Conservation (phyloP, 2,329 filamentous ascomycete species). For the Talaromyces albobiverticillius region DNA sequence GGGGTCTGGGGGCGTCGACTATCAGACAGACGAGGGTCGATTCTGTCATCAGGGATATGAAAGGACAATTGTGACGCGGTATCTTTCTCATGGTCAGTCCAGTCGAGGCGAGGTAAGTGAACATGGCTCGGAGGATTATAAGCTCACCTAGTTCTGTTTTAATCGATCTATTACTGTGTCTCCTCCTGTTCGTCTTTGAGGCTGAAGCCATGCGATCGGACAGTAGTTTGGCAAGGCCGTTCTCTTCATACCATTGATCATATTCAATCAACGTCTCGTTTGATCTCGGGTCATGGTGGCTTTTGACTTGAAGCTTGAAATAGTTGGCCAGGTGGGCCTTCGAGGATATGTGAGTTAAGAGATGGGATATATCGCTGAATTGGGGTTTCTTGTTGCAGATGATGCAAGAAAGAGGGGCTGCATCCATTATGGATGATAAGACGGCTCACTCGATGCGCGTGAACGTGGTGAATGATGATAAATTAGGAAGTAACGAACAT, state of each 20-base stretch:
- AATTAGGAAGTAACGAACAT: slow-evolving; percentile 25
- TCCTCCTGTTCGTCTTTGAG: slow-evolving; percentile 68
- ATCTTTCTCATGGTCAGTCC: not conserved
- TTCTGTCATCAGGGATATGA: slow-evolving; percentile 7
- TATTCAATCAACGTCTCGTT: slow-evolving; percentile 63
- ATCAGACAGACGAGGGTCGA: slow-evolving; percentile 13
- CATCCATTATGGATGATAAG: slow-evolving; percentile 31
- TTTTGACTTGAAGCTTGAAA: slow-evolving; percentile 75
- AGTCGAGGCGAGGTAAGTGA: not conserved
- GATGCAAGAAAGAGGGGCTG: slow-evolving; percentile 71
- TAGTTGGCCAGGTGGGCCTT: slow-evolving; percentile 86
- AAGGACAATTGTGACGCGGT: not conserved
- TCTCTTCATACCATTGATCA: slow-evolving; percentile 72
- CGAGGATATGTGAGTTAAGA: slow-evolving; percentile 87
- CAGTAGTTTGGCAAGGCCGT: slow-evolving; percentile 70
- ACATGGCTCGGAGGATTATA: not conserved
- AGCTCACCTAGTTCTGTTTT: not conserved
- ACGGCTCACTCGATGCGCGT: slow-evolving; percentile 5
- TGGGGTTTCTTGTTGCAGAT: slow-evolving; percentile 76
- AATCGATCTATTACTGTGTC: slow-evolving; percentile 24
- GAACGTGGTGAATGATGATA: slow-evolving; percentile 14
- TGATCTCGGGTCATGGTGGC: slow-evolving; percentile 65
- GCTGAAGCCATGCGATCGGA: slow-evolving; percentile 74
- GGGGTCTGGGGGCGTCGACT: not conserved
- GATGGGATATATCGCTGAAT: slow-evolving; percentile 88